Conservation (phyloP, 139 green algal species). For the Chlorella sp. region DNA sequence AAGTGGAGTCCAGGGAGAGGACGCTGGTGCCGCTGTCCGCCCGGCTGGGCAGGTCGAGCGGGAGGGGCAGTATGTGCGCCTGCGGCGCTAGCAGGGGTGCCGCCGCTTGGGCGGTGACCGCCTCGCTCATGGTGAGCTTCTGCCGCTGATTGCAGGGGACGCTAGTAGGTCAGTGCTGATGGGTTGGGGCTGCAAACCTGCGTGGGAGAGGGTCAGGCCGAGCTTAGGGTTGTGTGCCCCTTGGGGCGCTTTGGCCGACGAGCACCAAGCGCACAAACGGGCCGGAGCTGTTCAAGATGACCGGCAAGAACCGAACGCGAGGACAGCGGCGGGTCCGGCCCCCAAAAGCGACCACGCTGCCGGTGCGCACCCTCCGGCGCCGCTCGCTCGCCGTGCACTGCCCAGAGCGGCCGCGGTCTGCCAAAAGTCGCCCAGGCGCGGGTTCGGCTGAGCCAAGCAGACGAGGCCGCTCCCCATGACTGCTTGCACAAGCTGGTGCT, state of each 20-base stretch:
- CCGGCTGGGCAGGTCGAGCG: background rate
- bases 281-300: too few species aligned
- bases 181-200: background rate
- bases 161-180: background rate
- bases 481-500: too few species aligned
- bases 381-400: too few species aligned
- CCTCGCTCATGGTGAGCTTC: background rate
- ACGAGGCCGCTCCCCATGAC: too few species aligned
- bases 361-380: too few species aligned
- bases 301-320: too few species aligned
- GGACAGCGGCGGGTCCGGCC: too few species aligned
- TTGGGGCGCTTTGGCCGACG: background rate
- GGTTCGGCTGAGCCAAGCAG: too few species aligned
- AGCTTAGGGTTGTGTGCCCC: background rate
- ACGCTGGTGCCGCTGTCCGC: slow-evolving; percentile 2
- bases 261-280: too few species aligned
- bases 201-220: background rate
- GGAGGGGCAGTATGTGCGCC: background rate
- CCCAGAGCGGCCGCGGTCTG: too few species aligned
- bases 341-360: too few species aligned
- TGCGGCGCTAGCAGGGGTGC: background rate
- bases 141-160: background rate
- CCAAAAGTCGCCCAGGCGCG: too few species aligned
- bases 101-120: background rate
- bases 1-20: background rate